Percentiles rank a stretch among this genome's conserved stretches.
These are phyloP conservation scores for Salix caprea DNA, from an alignment of 345 rosid species.

Conservation along the genomic window DNA sequence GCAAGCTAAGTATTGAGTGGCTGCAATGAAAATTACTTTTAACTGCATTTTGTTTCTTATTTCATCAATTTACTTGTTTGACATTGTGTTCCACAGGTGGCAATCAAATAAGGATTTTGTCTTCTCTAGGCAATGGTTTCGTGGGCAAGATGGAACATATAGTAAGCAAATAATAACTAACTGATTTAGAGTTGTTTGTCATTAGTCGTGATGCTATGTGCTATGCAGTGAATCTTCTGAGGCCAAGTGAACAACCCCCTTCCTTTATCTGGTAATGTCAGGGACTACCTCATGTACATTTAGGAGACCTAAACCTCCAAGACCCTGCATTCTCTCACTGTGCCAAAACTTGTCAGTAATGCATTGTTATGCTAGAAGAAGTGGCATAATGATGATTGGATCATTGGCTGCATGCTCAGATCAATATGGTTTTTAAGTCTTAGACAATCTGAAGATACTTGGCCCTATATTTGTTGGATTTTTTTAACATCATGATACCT, in stretches of 20 bases:
- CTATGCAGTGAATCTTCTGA: neutral
- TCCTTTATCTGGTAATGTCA: neutral
- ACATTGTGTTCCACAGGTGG: slow-evolving; percentile 61
- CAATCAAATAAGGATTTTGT: slow-evolving; percentile 86
- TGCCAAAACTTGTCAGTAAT: neutral
- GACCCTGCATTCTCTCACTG: neutral
- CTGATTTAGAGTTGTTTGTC: slow-evolving; percentile 7
- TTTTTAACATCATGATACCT: neutral
- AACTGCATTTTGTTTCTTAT: slow-evolving; percentile 7
- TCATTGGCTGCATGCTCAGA: neutral
- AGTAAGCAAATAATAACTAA: slow-evolving; percentile 48
- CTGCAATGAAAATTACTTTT: neutral
- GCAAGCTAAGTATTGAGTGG: neutral
- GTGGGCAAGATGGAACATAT: slow-evolving; percentile 92
- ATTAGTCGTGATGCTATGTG: neutral
- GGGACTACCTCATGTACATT: neutral
- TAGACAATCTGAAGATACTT: neutral
- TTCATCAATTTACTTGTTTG: slow-evolving; percentile 13
- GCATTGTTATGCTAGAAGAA: neutral
- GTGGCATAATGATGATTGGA: neutral
- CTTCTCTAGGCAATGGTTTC: slow-evolving; percentile 96
- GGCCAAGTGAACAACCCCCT: too few relatives aligned
- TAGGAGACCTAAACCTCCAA: neutral
- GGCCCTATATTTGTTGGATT: neutral
- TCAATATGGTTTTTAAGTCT: neutral